Percentiles rank a stretch among this genome's conserved stretches.
Conservation (phyloP, 495 filamentous ascomycete genomes). For the Neurospora discreta region DNA sequence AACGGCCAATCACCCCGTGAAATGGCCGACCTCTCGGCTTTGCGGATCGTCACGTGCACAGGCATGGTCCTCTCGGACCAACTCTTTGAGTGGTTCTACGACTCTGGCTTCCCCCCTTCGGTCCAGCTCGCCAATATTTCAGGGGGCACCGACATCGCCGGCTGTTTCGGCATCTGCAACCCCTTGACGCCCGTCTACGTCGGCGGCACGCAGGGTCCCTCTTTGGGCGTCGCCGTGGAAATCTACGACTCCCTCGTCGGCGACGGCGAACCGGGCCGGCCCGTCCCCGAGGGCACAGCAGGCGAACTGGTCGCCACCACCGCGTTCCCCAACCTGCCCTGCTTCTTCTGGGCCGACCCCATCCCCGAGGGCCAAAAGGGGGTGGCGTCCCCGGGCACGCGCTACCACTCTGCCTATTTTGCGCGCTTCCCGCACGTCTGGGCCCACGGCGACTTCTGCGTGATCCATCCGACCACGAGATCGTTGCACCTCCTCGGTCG, state of each 20-base stretch:
- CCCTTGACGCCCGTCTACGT: constrained; percentile 60
- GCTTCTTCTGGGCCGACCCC: constrained; percentile 57
- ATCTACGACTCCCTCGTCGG: constrained; percentile 55
- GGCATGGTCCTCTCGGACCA: constrained; percentile 69
- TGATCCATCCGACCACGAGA: constrained; percentile 54
- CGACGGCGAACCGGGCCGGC: constrained; percentile 36
- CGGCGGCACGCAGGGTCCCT: constrained; percentile 55
- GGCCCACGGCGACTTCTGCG: constrained; percentile 73
- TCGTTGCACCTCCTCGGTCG: constrained; percentile 53
- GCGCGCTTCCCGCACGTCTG: constrained; percentile 61
- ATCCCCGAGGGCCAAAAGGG: constrained; percentile 17
- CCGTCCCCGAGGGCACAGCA: constrained; percentile 48
- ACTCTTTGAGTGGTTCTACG: constrained; percentile 76
- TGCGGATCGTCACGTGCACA: constrained; percentile 53
- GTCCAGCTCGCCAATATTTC: constrained; percentile 62
- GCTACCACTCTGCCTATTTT: constrained; percentile 64
- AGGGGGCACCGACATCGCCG: constrained; percentile 68
- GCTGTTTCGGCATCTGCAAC: constrained; percentile 57
- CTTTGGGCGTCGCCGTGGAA: constrained; percentile 52
- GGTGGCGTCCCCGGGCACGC: constrained; percentile 29
- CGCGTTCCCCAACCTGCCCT: constrained; percentile 64
- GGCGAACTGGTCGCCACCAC: constrained; percentile 62
- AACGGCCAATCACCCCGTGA: constrained; percentile 45
- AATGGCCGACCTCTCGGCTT: constrained; percentile 46
- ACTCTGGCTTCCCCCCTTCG: constrained; percentile 54